Conservation (phyloP, 129 eudicot genomes). For the sunflower (Helianthus annuus) region HanXRQr2.0-SUNRISE NC_035437.2:97487490-97487989, state of each 20-base stretch:
- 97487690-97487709: constrained; percentile 66
- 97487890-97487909: constrained; percentile 85
- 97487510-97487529: too few species aligned
- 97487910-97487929: constrained; percentile 90
- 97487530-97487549: too few species aligned
- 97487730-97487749: constrained; percentile 73
- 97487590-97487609: constrained; percentile 33
- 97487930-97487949: constrained; percentile 81
- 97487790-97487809: constrained; percentile 52
- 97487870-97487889: constrained; percentile 83
- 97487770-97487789: constrained; percentile 96
- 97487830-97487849: constrained; percentile 19
- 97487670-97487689: constrained; percentile 79
- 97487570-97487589: not conserved
- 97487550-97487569: too few species aligned
- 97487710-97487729: constrained; percentile 66
- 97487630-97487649: constrained; percentile 94
- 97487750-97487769: constrained; percentile 93
- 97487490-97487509: too few species aligned
- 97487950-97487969: constrained; percentile 71
- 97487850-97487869: constrained; percentile 20
- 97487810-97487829: constrained; percentile 25
- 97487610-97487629: constrained; percentile 92
- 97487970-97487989: constrained; percentile 73
- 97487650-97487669: constrained; percentile 96